Evolutionary conservation across 2,329 filamentous ascomycete genomes (phyloP), one percentile per base, ranked within the genome.

Genomic region (Penicillium nordicum): DNA sequence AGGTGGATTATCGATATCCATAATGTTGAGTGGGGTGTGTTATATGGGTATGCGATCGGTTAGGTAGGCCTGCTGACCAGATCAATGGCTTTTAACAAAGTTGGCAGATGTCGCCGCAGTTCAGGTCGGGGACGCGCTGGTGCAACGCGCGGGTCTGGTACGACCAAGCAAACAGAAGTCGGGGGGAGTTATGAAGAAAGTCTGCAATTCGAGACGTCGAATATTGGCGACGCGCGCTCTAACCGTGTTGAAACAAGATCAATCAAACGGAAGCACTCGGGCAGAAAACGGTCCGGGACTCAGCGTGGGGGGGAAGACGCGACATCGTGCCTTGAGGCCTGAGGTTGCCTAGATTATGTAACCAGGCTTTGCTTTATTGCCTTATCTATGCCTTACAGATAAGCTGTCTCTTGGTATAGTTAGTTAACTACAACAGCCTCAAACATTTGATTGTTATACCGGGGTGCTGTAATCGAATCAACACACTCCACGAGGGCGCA

Each of bases 91-190:
- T 36, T 40, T 29, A 50, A 16, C 21, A 38, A 21, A 46, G 46
- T 50, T 40, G 27, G 36, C 34, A 34, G 42, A 29, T 36, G 32
- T 53, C 36, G 38, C 47, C 45, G 60, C 40, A 57, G 55, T 55
- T 58, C 41, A 55, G 43, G 56, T 60, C 38, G 45, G 54, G 58
- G 57, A 65, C 64, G 64, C 64, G 64, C 61, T 60, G 52, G 59
- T 63, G 55, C 42, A 61, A 65, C 63, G 63, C 64, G 64, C 59
- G 45, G 58, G 38, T 27, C 43, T 64, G 52, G 54, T 54, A 62
- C 55, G 50, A 57, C 58, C 34, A 36, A 62, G 61, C 53, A 57
- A 57, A 55, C 41, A 30, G 41, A 42, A 42, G 41, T 37, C 29
- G 42, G 32, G n/a, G 29, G 32, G 27, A 29, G 8, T 5, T 41